Evolutionary conservation across 176 grass and related monocot genomes (phyloP), one percentile per base, ranked within the genome.

Genomic region (Bonia amplexicaulis): DNA sequence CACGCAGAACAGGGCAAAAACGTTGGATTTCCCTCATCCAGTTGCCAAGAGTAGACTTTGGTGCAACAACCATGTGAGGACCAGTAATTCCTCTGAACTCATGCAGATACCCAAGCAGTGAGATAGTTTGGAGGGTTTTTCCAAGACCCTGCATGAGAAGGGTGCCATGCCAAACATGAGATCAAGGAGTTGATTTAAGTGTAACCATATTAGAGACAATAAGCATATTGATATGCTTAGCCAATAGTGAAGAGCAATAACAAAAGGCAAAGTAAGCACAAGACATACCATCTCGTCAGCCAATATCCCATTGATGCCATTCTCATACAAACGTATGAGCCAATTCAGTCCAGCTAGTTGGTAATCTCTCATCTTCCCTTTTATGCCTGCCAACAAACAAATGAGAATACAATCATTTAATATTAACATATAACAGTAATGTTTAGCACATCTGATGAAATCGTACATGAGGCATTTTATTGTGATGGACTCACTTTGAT

Each of bases 231-330:
- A 2, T 73, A 72, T 74, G 20, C 8, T 9, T 54, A 54, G 19
- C 23, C 31, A 62, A 79, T n/a, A 71, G 61, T 73, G 26, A 55
- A 44, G 12, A 26, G 54, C 48, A 19, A 49, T 9, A 39, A 69
- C 0, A 81, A 44, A 44, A 78, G 53, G 70, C 11, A 84, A 29
- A 73, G 49, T 69, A 6, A 81, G 42, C 27, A 67, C 6, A 67
- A 57, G 47, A 68, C 79, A 79, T 91, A 94, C 93, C 93, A 95
- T 95, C 81, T 92, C 93, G 69, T 95, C 93, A 80, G 93, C 90
- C 73, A 95, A 86, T 80, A 94, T 94, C 45, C 93, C 93, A 81
- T 94, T 94, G 64, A 94, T 92, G 70, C 90, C 90, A 67, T 94
- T 94, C 64, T 94, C 90, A 80, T 92, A 94, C 82, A 94, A 81